Conservation (phyloP, 73 alveolate species). For the Paramecium sexaurelia region DNA sequence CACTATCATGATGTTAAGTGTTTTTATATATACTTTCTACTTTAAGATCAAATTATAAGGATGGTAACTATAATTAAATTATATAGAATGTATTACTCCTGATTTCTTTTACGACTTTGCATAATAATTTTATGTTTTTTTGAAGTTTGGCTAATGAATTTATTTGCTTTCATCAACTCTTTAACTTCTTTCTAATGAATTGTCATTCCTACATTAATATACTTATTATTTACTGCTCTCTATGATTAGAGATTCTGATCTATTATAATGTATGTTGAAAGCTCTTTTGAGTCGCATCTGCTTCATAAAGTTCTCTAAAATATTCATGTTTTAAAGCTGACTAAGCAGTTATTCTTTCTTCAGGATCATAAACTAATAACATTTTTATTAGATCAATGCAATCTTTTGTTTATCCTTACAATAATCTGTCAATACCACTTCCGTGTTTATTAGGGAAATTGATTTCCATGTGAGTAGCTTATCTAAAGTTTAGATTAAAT, state of each 20-base stretch:
- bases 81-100: slow-evolving; percentile 16
- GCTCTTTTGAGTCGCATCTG: slow-evolving; percentile 42
- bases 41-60: slow-evolving; percentile 32
- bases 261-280: slow-evolving; percentile 35
- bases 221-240: neutral
- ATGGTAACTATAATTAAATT: slow-evolving; percentile 21
- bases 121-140: slow-evolving; percentile 44
- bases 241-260: slow-evolving; percentile 14
- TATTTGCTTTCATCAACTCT: neutral
- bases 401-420: slow-evolving; percentile 77
- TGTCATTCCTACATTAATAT: slow-evolving; percentile 8
- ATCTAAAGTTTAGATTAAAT: neutral
- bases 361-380: slow-evolving; percentile 71
- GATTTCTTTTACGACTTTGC: slow-evolving; percentile 49
- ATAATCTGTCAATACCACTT: slow-evolving; percentile 83
- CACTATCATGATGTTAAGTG: slow-evolving; percentile 47
- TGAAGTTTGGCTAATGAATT: neutral
- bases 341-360: slow-evolving; percentile 65
- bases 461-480: slow-evolving; percentile 89
- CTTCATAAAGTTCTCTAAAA: slow-evolving; percentile 65
- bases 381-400: slow-evolving; percentile 70
- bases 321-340: slow-evolving; percentile 63
- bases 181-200: slow-evolving; percentile 24
- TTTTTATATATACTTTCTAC: slow-evolving; percentile 49
- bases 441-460: slow-evolving; percentile 90